Evolutionary conservation across 495 filamentous ascomycete genomes (phyloP).

Genomic region (Penicillium ochrochloron): DNA sequence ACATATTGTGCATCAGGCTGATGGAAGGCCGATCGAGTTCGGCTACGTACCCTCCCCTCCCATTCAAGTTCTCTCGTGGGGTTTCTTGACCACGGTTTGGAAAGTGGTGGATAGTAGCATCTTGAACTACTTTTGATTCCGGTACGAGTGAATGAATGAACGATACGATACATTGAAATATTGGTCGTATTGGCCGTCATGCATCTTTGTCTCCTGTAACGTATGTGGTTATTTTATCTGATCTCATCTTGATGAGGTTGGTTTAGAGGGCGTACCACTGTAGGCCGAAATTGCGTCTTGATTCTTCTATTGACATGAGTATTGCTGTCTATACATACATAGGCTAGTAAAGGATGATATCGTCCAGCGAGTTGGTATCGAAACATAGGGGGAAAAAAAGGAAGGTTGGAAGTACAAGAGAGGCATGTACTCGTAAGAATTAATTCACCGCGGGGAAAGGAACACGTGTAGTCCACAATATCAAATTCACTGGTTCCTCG

Average conservation of each 20-base stretch:
- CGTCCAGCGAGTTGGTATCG: background rate
- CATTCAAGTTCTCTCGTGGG: background rate
- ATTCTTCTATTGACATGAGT: background rate
- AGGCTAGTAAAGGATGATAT: background rate
- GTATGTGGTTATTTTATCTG: background rate
- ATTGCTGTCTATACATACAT: slow-evolving; percentile 4
- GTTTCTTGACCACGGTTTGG: background rate
- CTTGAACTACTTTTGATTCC: slow-evolving; percentile 26
- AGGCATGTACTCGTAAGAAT: background rate
- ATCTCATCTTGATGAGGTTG: background rate
- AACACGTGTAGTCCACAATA: background rate
- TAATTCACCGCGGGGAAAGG: background rate
- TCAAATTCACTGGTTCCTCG: slow-evolving; percentile 8
- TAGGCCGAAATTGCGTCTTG: background rate
- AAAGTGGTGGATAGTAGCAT: slow-evolving; percentile 2
- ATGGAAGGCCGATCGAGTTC: background rate
- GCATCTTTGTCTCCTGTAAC: background rate
- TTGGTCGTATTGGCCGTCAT: background rate
- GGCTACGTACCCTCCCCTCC: background rate
- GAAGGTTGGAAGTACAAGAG: background rate
- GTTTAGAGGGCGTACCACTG: background rate
- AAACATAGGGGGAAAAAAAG: background rate
- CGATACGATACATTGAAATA: slow-evolving; percentile 34
- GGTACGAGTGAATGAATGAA: slow-evolving; percentile 51
- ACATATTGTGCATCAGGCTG: slow-evolving; percentile 6